A percentile compares a stretch with the other conserved stretches of the same genome.
These are phyloP conservation scores for Phytopythium delawarense DNA, from an alignment of 352 stramenopile genomes.

Conservation along the genomic window DNA sequence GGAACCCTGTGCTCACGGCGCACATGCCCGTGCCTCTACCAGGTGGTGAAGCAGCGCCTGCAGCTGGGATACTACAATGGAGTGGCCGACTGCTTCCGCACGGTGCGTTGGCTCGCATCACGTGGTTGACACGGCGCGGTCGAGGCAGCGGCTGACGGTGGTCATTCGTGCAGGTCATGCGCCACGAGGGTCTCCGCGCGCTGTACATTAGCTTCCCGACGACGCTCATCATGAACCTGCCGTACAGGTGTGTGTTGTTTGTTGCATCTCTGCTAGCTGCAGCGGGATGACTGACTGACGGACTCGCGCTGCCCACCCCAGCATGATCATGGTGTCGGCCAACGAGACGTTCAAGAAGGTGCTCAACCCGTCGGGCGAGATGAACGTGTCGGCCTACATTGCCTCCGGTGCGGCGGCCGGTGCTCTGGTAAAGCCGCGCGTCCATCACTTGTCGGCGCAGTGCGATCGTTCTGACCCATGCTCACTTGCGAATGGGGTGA, in stretches of 20 bases:
- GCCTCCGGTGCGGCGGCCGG: constrained; percentile 92
- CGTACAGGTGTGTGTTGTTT: constrained; percentile 79
- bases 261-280: neutral
- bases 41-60: constrained; percentile 98
- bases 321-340: constrained; percentile 96
- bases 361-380: constrained; percentile 83
- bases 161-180: constrained; percentile 50
- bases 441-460: neutral
- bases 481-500: neutral
- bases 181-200: constrained; percentile 64
- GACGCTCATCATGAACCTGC: constrained; percentile 98
- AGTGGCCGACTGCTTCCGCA: constrained; percentile 87
- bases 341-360: constrained; percentile 98
- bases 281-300: neutral
- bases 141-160: neutral
- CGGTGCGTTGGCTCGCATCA: constrained; percentile 22
- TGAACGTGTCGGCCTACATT: constrained; percentile 91
- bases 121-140: neutral
- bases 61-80: constrained; percentile 98
- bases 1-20: neutral
- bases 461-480: neutral
- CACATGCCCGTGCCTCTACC: neutral
- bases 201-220: constrained; percentile 96
- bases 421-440: constrained; percentile 71
- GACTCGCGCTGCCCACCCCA: constrained; percentile 14